Evolutionary conservation across 2,329 filamentous ascomycete genomes (phyloP).

Genomic region (Colletotrichum simmondsii): DNA sequence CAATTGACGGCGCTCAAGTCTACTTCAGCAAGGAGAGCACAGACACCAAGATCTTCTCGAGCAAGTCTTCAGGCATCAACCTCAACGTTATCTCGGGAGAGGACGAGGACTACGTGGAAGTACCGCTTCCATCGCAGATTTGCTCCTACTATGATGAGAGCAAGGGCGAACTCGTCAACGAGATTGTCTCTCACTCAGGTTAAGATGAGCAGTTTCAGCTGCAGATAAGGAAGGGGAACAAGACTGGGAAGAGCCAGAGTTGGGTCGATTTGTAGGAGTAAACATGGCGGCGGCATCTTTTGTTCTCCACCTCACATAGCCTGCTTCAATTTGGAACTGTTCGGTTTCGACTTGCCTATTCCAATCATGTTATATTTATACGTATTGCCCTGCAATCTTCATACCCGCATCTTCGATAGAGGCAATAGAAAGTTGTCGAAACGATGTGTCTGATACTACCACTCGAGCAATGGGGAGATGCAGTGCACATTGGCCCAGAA

Average conservation of each 20-base stretch:
- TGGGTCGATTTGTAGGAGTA: not conserved
- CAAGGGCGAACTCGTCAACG: conserved; percentile 82
- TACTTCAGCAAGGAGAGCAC: conserved; percentile 87
- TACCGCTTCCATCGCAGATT: conserved; percentile 90
- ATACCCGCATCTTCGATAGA: not conserved
- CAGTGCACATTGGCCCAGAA: not conserved
- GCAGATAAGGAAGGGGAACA: not conserved
- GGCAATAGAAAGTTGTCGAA: not conserved
- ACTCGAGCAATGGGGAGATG: not conserved
- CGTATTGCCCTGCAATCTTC: not conserved
- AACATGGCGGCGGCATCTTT: not conserved
- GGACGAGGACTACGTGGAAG: conserved; percentile 87
- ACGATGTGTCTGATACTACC: not conserved
- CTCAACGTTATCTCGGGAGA: conserved; percentile 79
- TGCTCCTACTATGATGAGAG: conserved; percentile 77
- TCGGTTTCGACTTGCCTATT: not conserved
- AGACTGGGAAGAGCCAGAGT: not conserved
- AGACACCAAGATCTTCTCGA: conserved; percentile 85
- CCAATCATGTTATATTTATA: not conserved
- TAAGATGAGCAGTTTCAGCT: conserved; percentile 46
- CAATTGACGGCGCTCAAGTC: conserved; percentile 89
- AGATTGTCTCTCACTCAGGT: conserved; percentile 95
- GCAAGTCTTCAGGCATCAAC: conserved; percentile 89
- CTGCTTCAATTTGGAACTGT: not conserved
- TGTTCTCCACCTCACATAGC: not conserved